These are phyloP conservation scores for Fusarium virguliforme DNA, from an alignment of 2,329 filamentous ascomycete genomes.

Conservation along the genomic window DNA sequence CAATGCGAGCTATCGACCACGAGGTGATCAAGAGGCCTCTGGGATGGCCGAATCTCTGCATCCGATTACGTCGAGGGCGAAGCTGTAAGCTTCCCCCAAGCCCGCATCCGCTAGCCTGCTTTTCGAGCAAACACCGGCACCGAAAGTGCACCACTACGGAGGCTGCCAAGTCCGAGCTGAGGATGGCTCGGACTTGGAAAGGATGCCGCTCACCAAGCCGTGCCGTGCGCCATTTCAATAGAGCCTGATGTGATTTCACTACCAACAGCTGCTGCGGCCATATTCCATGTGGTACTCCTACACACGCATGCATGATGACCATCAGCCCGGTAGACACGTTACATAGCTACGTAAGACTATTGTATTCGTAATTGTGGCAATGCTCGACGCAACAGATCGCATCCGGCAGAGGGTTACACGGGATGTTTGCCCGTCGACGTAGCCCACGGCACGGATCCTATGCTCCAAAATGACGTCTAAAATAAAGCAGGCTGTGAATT, in stretches of 20 bases:
- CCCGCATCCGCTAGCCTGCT: constrained; percentile 10
- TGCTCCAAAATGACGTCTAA: constrained; percentile 1
- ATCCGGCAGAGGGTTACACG: constrained; percentile 1
- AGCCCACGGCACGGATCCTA: background rate
- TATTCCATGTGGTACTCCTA: background rate
- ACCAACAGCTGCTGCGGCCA: background rate
- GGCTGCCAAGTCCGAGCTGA: background rate
- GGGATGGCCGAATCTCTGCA: background rate
- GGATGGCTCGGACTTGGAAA: background rate
- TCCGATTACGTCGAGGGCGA: constrained; percentile 6
- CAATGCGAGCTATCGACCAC: background rate
- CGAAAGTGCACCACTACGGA: background rate
- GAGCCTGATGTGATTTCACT: constrained; percentile 6
- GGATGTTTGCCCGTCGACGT: background rate
- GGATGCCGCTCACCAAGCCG: background rate
- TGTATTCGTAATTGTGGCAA: constrained; percentile 4
- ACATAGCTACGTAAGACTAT: background rate
- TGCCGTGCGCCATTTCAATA: constrained; percentile 7
- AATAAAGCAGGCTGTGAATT: constrained; percentile 2
- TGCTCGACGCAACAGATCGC: background rate
- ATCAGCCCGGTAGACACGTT: background rate
- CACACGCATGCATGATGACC: background rate
- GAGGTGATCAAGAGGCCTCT: background rate
- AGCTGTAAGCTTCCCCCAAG: constrained; percentile 6
- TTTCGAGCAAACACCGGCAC: background rate